Evolutionary conservation across 768 basidiomycete genomes (phyloP), one percentile per base, ranked within the genome.

Genomic region (Pleurotus salmoneostramineus): DNA sequence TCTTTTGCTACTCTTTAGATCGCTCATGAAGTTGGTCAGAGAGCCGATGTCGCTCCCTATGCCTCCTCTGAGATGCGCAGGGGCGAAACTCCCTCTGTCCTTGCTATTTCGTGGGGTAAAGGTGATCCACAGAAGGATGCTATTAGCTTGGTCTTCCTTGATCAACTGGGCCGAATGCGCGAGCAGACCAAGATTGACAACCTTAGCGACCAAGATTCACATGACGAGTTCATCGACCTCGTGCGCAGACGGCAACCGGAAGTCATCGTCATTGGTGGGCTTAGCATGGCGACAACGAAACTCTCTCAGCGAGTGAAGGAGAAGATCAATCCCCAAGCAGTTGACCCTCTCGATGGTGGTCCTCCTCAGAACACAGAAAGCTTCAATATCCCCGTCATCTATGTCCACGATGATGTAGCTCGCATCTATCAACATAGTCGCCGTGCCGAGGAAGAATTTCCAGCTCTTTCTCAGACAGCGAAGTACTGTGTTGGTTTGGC

Each of bases 401-500:
- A 91, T 67, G 85, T 92, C 35, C 81, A 83, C 43, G 97, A 99
- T 66, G 93, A 96, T 57, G 88, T 96, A 36, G 97, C 97, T 11
- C 82, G 96, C 44, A 85, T 98, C 44, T 98, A 93, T 71, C 94
- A 95, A 72, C 88, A 95, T 67, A 94, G 91, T 66, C 81, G 85
- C 58, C 88, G 95, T 37, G 93, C 93, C 2, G 77, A 81, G 32
- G 85, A 86, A 52, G 97, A 98, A 71, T 94, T 93, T 66, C 84
- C 86, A 49, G 78, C 87, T 0, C 74, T 96, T 44, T 83, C 92
- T 0, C 74, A 83, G 3, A 86, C 88, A 47, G 89, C 88, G 35
- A 91, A 92, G 70, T 99, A 98, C 67, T 98, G 96, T 66, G 80
- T 98, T 49, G 97, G 93, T 54, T 75, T 99, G 62, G 95, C 94